A percentile compares a stretch with the other conserved stretches of the same genome.
Evolutionary conservation across 163 green algal species (phyloP).

Genomic region (Prototheca cutis): DNA sequence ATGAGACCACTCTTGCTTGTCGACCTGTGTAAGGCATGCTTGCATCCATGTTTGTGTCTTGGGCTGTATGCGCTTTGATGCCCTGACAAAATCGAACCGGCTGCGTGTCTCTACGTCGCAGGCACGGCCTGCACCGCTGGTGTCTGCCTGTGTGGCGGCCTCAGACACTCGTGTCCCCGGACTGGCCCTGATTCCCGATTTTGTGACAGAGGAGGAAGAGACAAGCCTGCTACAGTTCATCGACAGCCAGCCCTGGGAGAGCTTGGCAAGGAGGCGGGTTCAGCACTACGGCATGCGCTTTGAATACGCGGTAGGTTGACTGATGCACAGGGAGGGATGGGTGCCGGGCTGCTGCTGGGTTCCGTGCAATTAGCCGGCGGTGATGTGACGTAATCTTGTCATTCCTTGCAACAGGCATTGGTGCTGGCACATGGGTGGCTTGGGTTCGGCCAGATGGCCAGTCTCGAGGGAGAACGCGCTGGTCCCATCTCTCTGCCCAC

Average conservation of each 20-base stretch:
- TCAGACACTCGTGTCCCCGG: conserved; percentile 52
- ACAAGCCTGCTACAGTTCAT: conserved; percentile 35
- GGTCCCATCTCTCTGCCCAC: too few species aligned
- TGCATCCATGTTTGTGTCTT: too few species aligned
- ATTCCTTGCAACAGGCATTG: too few species aligned
- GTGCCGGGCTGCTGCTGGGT: neutral
- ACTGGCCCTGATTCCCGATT: conserved; percentile 52
- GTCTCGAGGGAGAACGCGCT: too few species aligned
- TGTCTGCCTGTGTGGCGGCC: neutral
- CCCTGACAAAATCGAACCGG: too few species aligned
- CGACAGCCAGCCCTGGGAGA: conserved; percentile 38
- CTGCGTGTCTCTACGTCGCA: too few species aligned
- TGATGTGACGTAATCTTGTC: too few species aligned
- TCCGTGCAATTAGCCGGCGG: too few species aligned
- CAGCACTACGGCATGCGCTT: conserved; percentile 85
- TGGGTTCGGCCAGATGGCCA: neutral
- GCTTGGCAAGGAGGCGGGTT: conserved; percentile 70
- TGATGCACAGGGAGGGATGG: neutral
- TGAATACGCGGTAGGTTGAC: conserved; percentile 49
- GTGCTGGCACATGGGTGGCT: too few species aligned
- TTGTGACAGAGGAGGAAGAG: conserved; percentile 62
- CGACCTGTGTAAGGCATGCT: too few species aligned
- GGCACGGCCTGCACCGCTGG: neutral
- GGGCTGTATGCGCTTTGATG: neutral
- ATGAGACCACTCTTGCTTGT: too few species aligned